Evolutionary conservation across 164 flowering plant genomes (phyloP).

Genomic region (Umbilicus rupestris): DNA sequence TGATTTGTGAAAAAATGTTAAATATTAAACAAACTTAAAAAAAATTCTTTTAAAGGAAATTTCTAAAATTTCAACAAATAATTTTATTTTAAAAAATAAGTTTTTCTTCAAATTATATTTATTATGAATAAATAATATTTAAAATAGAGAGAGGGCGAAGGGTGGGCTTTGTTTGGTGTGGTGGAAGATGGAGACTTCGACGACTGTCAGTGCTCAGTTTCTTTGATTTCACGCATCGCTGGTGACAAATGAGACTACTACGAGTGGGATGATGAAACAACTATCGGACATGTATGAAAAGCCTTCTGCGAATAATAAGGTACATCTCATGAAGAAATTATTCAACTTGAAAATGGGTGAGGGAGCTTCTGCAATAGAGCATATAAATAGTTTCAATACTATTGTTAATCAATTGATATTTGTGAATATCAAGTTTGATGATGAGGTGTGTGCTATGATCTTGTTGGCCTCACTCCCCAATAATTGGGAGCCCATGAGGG

Average conservation of each 20-base stretch:
- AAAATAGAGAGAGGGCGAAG: neutral
- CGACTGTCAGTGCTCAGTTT: neutral
- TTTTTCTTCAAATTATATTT: too few species aligned
- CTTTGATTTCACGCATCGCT: constrained; percentile 2
- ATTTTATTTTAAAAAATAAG: too few species aligned
- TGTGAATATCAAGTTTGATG: constrained; percentile 1
- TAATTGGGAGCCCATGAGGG: neutral
- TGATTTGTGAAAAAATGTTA: too few species aligned
- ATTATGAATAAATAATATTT: too few species aligned
- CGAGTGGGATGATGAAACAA: too few species aligned
- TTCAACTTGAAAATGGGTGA: neutral
- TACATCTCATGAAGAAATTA: neutral
- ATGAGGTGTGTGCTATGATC: neutral
- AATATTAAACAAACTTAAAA: too few species aligned
- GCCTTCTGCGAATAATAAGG: constrained; percentile 7
- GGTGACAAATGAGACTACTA: constrained; percentile 3
- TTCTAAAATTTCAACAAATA: too few species aligned
- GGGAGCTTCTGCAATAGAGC: neutral
- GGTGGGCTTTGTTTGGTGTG: neutral
- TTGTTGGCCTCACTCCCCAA: neutral
- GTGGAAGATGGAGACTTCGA: constrained; percentile 6
- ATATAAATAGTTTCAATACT: constrained; percentile 2
- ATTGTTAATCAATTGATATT: neutral
- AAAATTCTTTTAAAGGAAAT: too few species aligned
- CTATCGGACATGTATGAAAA: constrained; percentile 14